phyloP scores from a whole-genome alignment of 2,329 filamentous ascomycete genomes.

The Sphaerulina populicola region DNA sequence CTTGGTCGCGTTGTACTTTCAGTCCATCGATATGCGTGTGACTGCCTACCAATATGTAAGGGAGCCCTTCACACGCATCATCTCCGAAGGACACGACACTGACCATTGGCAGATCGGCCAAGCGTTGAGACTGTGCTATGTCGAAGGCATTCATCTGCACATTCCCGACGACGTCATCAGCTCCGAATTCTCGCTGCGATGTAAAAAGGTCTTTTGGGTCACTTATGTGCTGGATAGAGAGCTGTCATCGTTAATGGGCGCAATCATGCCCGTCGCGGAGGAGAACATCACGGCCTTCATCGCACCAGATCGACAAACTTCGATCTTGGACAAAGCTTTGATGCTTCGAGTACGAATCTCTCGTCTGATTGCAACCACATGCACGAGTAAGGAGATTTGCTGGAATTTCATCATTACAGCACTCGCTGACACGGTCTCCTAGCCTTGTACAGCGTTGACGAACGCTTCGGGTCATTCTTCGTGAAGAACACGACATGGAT shows the following conservation, averaged over 20 bases:
- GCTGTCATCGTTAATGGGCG: slow-evolving; percentile 48
- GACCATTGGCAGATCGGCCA: slow-evolving; percentile 37
- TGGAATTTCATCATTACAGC: neutral
- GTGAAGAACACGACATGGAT: slow-evolving; percentile 19
- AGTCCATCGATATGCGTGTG: slow-evolving; percentile 15
- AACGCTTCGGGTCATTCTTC: slow-evolving; percentile 7
- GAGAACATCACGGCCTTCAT: slow-evolving; percentile 42
- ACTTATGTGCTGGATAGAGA: slow-evolving; percentile 47
- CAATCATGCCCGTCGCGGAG: slow-evolving; percentile 44
- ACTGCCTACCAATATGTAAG: slow-evolving; percentile 13
- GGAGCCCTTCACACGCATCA: neutral
- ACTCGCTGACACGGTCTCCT: neutral
- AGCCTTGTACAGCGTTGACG: slow-evolving; percentile 7
- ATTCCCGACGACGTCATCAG: slow-evolving; percentile 9
- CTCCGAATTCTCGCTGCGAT: slow-evolving; percentile 27
- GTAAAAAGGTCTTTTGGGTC: slow-evolving; percentile 48
- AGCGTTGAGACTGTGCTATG: slow-evolving; percentile 37
- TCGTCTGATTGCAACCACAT: slow-evolving; percentile 9
- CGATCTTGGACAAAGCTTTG: slow-evolving; percentile 7
- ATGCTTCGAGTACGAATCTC: slow-evolving; percentile 9
- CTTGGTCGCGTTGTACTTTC: slow-evolving; percentile 13
- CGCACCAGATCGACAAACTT: slow-evolving; percentile 4
- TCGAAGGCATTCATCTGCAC: slow-evolving; percentile 10
- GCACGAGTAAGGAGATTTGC: slow-evolving; percentile 1
- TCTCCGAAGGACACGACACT: neutral